These are phyloP conservation scores for Phytophthora syringae DNA, from an alignment of 352 stramenopile genomes.

Conservation along the genomic window DNA sequence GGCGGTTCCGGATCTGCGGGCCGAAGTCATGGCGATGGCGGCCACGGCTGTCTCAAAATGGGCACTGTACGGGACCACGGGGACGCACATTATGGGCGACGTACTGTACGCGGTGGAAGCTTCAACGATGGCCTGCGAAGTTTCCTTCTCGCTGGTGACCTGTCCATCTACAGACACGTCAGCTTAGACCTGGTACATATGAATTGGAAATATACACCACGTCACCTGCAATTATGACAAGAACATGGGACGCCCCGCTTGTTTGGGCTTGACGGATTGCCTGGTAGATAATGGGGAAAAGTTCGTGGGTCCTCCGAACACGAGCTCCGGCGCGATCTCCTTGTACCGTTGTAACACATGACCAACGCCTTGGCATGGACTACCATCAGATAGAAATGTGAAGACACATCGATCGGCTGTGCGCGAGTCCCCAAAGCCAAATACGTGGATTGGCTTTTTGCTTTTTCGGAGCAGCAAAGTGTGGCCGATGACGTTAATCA, in stretches of 20 bases:
- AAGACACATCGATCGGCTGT: slow-evolving; percentile 67
- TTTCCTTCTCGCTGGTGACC: slow-evolving; percentile 76
- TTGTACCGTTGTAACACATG: slow-evolving; percentile 65
- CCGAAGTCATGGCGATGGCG: too few relatives aligned
- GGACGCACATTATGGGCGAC: too few relatives aligned
- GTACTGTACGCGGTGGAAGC: slow-evolving; percentile 36
- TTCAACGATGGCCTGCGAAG: slow-evolving; percentile 67
- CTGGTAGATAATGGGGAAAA: slow-evolving; percentile 82
- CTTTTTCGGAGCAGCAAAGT: slow-evolving; percentile 77
- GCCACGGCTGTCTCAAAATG: too few relatives aligned
- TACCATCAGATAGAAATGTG: slow-evolving; percentile 47
- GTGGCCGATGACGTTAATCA: slow-evolving; percentile 73
- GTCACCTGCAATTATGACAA: slow-evolving; percentile 74
- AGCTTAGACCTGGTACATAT: too few relatives aligned
- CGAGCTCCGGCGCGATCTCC: slow-evolving; percentile 53
- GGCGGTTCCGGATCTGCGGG: too few relatives aligned
- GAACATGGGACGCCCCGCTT: slow-evolving; percentile 63
- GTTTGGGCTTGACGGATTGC: slow-evolving; percentile 62
- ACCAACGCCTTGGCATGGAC: slow-evolving; percentile 55
- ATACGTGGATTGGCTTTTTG: slow-evolving; percentile 77
- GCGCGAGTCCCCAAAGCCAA: slow-evolving; percentile 72
- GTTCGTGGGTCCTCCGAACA: slow-evolving; percentile 73
- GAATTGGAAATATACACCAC: neutral
- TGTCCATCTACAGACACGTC: slow-evolving; percentile 59
- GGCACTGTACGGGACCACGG: too few relatives aligned